Evolutionary conservation across 352 stramenopile genomes (phyloP), one percentile per base, ranked within the genome.

Genomic region (Vaucheria bursata): DNA sequence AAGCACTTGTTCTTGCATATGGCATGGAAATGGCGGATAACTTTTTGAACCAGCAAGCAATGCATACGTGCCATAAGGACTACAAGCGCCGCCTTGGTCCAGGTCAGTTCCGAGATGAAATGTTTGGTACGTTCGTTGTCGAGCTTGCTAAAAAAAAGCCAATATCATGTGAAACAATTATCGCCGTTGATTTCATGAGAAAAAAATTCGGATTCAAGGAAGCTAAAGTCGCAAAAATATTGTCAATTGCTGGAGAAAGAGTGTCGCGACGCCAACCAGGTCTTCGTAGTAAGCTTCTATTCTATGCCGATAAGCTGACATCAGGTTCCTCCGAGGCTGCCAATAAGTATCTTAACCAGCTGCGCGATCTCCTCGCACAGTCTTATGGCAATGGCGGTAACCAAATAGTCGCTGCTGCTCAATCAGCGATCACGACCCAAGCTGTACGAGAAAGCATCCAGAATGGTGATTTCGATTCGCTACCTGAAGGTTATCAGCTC

Each of bases 81-180:
- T 83, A 81, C 66, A 80, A 71, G 71, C 35, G 32, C 32, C 79
- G 79, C 72, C 74, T 83, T 4, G 78, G 78, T 5, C 78, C 78
- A 32, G 66, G 49, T 38, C 37, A 76, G 45, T 83, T 76, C 74
- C 39, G 78, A 32, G 34, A 70, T 5, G 67, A 81, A 32, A 83
- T 83, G 78, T 80, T 76, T 66, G 65, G 29, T 2, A 35, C 65
- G 1, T 72, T 39, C 65, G 25, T 72, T 12, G 3, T 37, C 1
- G 65, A 72, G 65, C 65, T 72, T 40, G 65, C 65, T 40, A 29
- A 35, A 29, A 35, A 25, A 25, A 72, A 72, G 65, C 65, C 65
- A 29, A 72, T 72, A 29, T 45, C 6, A 29, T 72, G 65, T 35
- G n/a, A 35, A 12, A 72, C 65, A 2, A 1, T 72, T 29, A 1